Percentiles rank a stretch among this genome's conserved stretches.
Evolutionary conservation across 2,329 filamentous ascomycete species (phyloP).

Genomic region (Ophiosphaerella korrae): DNA sequence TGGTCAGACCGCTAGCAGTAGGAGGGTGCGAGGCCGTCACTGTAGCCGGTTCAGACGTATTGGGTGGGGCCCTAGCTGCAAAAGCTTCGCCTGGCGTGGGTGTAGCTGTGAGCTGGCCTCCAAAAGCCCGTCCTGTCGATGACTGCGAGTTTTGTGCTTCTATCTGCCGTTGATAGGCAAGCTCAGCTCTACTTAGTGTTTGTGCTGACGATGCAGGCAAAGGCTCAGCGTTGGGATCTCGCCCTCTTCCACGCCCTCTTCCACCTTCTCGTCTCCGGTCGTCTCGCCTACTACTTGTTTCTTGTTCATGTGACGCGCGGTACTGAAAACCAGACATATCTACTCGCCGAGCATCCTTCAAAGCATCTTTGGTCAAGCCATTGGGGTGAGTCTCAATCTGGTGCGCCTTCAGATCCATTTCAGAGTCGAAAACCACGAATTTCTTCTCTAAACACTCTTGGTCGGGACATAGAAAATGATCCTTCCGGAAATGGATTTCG

Average conservation of each 20-base stretch:
- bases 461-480: slow-evolving; percentile 85
- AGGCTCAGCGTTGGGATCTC: slow-evolving; percentile 85
- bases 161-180: slow-evolving; percentile 90
- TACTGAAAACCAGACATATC: slow-evolving; percentile 87
- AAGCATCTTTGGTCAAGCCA: slow-evolving; percentile 78
- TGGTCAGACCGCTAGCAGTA: slow-evolving; percentile 22
- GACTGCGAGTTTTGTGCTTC: slow-evolving; percentile 89
- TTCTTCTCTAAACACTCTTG: slow-evolving; percentile 93
- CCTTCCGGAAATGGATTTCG: slow-evolving; percentile 83
- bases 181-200: slow-evolving; percentile 80
- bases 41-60: slow-evolving; percentile 43
- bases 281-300: slow-evolving; percentile 59
- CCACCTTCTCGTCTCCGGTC: slow-evolving; percentile 51
- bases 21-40: slow-evolving; percentile 47
- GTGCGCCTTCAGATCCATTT: slow-evolving; percentile 94
- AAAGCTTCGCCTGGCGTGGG: slow-evolving; percentile 49
- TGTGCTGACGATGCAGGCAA: slow-evolving; percentile 78
- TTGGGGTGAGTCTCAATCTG: slow-evolving; percentile 82
- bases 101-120: slow-evolving; percentile 73
- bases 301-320: slow-evolving; percentile 70
- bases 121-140: slow-evolving; percentile 78
- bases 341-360: slow-evolving; percentile 81
- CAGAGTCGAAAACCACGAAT: slow-evolving; percentile 93
- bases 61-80: slow-evolving; percentile 54
- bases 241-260: slow-evolving; percentile 67